phyloP scores from a whole-genome alignment of 805 yeast species.

The Danielozyma ontarioensis region DNA sequence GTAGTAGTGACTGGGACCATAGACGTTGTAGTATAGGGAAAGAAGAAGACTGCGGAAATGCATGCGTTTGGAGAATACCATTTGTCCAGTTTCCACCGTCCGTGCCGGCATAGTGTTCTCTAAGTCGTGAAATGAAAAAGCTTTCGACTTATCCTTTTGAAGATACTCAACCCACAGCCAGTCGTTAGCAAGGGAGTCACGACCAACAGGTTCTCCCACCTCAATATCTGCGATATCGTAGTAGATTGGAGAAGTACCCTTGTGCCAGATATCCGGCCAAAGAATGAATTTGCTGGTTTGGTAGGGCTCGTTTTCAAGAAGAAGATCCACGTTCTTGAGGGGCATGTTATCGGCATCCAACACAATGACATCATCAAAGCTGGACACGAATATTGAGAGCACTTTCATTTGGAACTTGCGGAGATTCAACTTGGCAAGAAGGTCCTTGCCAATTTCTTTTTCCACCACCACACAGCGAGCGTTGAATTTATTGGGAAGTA shows the following conservation, averaged over 20 bases:
- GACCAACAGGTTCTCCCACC: conserved; percentile 22
- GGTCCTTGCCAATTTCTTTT: conserved; percentile 17
- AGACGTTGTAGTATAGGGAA: conserved; percentile 30
- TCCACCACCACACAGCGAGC: conserved; percentile 24
- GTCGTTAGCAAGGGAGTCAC: conserved; percentile 26
- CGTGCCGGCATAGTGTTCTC: conserved; percentile 24
- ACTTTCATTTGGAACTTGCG: conserved; percentile 24
- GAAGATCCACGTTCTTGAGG: conserved; percentile 22
- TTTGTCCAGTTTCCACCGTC: conserved; percentile 31
- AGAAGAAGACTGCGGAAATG: conserved; percentile 27
- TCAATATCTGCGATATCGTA: conserved; percentile 27
- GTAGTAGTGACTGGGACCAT: conserved; percentile 25
- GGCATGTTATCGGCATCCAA: conserved; percentile 33
- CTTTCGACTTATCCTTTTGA: conserved; percentile 8
- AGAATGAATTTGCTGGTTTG: conserved; percentile 21
- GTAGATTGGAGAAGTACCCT: conserved; percentile 25
- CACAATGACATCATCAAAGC: conserved; percentile 27
- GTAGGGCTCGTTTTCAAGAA: conserved; percentile 20
- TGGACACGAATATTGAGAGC: conserved; percentile 26
- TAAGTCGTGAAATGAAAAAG: conserved; percentile 25
- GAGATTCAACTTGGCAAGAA: conserved; percentile 11
- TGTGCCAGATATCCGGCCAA: conserved; percentile 36
- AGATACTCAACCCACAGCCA: conserved; percentile 15
- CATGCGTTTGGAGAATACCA: conserved; percentile 27
- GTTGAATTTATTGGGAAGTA: conserved; percentile 17